These are phyloP conservation scores for Solanum lycopersicoides DNA, from an alignment of 257 asterid species.

Conservation along the genomic window DNA sequence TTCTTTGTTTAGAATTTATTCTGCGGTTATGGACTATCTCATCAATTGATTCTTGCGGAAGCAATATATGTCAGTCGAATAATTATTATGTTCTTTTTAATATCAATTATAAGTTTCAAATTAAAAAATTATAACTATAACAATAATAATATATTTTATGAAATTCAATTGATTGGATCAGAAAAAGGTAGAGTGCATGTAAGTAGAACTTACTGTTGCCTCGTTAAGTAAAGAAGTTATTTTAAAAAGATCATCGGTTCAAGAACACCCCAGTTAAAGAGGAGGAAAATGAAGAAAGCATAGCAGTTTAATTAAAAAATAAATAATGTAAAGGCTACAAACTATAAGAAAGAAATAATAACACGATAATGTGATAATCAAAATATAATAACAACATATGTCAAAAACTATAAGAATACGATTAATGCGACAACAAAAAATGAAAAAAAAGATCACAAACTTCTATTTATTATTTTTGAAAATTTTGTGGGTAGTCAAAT, in stretches of 20 bases:
- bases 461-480: too few relatives aligned
- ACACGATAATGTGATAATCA: too few relatives aligned
- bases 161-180: not conserved
- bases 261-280: too few relatives aligned
- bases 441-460: not conserved
- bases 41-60: not conserved
- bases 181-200: too few relatives aligned
- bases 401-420: too few relatives aligned
- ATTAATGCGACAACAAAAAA: too few relatives aligned
- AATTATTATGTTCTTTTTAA: too few relatives aligned
- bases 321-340: not conserved
- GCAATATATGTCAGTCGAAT: not conserved
- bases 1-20: not conserved
- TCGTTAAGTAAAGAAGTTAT: fast-evolving
- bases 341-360: not conserved
- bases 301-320: too few relatives aligned
- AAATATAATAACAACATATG: too few relatives aligned
- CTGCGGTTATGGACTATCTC: not conserved
- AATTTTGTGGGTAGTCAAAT: not conserved
- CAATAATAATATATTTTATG: too few relatives aligned
- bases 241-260: fast-evolving
- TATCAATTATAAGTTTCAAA: not conserved
- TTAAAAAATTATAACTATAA: too few relatives aligned
- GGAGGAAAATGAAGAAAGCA: not conserved
- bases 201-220: fast-evolving